Conservation (phyloP, 768 basidiomycete species). For the Pisolithus sp. region DNA sequence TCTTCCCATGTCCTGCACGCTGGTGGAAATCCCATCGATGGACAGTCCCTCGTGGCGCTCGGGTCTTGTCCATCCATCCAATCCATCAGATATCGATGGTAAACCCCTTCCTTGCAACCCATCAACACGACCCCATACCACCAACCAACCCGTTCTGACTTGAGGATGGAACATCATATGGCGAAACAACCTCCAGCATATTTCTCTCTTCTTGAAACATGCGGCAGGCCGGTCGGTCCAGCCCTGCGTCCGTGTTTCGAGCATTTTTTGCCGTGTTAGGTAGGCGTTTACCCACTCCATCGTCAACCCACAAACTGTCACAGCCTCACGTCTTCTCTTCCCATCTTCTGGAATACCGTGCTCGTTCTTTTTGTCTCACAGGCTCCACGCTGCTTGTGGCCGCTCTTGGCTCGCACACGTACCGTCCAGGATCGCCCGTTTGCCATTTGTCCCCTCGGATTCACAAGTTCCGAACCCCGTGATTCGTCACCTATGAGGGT, state of each 20-base stretch:
- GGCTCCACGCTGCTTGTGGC: too few species aligned
- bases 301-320: not conserved
- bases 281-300: not conserved
- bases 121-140: too few species aligned
- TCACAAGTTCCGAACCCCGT: too few species aligned
- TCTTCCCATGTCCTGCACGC: not conserved
- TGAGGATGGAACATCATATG: not conserved
- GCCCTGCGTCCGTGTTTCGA: not conserved
- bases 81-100: not conserved
- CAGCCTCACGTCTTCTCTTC: not conserved
- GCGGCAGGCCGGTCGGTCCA: not conserved
- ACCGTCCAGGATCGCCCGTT: too few species aligned
- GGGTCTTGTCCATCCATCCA: not conserved
- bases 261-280: not conserved
- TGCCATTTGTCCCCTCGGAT: too few species aligned
- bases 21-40: not conserved
- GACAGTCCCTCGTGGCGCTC: not conserved
- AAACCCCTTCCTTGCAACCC: not conserved
- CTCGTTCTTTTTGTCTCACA: not conserved
- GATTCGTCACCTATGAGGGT: too few species aligned
- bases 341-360: not conserved
- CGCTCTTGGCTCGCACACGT: too few species aligned
- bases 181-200: not conserved
- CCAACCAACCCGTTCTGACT: too few species aligned
- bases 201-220: not conserved